Base-by-base conservation (phyloP, 768 basidiomycete species). In the Kwoniella botswanensis region DNA sequence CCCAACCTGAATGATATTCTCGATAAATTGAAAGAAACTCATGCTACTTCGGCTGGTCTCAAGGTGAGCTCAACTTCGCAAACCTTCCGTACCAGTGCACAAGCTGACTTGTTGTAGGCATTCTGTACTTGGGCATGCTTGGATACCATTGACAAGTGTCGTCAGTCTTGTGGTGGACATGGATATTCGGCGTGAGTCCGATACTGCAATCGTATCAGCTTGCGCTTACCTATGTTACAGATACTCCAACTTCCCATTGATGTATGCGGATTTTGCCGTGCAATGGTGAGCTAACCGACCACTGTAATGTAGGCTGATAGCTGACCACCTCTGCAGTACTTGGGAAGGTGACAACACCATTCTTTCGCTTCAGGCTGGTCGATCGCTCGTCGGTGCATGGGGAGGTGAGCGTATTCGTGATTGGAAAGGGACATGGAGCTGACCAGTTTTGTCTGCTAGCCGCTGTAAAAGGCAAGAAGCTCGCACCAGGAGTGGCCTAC, bases 311-410 rank as follows among this genome's bases (percentile, higher is more conserved):
- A n/a, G n/a, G n/a, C n/a, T n/a, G n/a, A n/a, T n/a, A n/a, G n/a
- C n/a, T n/a, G n/a, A n/a, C n/a, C n/a, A n/a, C n/a, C n/a, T n/a
- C n/a, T n/a, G n/a, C n/a, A n/a, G n/a, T 62, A 84, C 84, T 0
- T 86, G 85, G 85, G 85, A 86, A 65, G 85, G 83, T 13, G 84
- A 84, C 69, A 85, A 85, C 74, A 85, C 84, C 58, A 84, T 85
- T 64, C 68, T 84, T 12, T 75, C 74, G 53, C 65, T 84, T n/a
- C 84, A 84, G 70, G 79, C 84, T 41, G 84, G 84, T 59, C 75
- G 84, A 64, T 74, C 84, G 3, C 74, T 84, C 0, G 73, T 84
- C 41, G 74, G 79, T 9, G 79, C 79, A 26, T 84, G 82, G 79
- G 78, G 79, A 17, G 80, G 80, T 79, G n/a, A 68, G 35, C 54